Percentiles rank a stretch among this genome's conserved stretches.
These are phyloP conservation scores for Cadophora gregata DNA, from an alignment of 2,329 filamentous ascomycete genomes.

Conservation along the genomic window DNA sequence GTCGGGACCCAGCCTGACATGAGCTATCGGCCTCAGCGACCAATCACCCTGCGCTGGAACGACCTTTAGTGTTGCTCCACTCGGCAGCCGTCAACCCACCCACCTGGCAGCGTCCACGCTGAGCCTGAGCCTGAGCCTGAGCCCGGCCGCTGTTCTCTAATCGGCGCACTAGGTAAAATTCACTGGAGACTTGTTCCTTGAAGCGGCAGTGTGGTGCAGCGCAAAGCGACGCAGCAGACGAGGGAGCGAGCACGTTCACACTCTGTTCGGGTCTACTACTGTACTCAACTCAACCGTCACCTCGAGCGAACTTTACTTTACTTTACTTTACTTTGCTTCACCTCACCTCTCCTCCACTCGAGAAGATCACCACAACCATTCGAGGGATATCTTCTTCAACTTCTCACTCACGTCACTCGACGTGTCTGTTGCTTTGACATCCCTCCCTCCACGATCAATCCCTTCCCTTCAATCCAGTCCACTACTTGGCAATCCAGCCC, in stretches of 20 bases:
- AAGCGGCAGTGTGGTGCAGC: neutral
- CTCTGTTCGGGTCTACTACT: neutral
- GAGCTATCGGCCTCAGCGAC: constrained; percentile 10
- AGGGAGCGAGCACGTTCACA: constrained; percentile 6
- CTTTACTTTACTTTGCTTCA: neutral
- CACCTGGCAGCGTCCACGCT: neutral
- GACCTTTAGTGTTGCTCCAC: neutral
- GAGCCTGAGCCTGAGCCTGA: neutral
- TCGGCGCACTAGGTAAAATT: neutral
- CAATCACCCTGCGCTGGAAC: neutral
- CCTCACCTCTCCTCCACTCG: neutral
- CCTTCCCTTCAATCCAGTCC: neutral
- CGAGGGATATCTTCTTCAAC: neutral
- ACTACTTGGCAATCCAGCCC: neutral
- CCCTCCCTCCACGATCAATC: neutral
- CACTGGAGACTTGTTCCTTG: neutral
- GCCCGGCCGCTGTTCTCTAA: neutral
- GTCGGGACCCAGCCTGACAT: constrained; percentile 2
- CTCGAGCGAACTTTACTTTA: constrained; percentile 3
- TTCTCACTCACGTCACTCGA: neutral
- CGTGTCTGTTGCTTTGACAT: neutral
- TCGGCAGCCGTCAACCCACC: neutral
- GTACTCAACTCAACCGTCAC: neutral
- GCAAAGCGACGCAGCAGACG: neutral
- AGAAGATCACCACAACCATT: neutral